Base-by-base conservation (phyloP, 1,284 basidiomycete species). In the Leccinum cinnamomeum region DNA sequence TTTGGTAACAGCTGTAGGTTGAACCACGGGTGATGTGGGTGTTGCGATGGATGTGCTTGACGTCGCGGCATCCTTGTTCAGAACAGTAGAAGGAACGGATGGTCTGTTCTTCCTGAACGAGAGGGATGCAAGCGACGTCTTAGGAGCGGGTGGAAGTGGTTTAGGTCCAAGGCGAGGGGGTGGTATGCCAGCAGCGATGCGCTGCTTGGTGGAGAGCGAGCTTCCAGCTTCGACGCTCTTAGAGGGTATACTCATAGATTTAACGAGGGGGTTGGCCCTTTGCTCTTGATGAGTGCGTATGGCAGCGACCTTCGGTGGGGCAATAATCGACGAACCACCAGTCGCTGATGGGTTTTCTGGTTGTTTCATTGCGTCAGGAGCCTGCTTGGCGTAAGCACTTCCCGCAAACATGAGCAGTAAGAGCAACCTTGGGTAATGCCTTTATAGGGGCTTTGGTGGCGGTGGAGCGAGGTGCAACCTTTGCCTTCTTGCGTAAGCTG, bases 121-220 rank as follows among this genome's bases (percentile, higher is more conserved):
- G 14, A 82, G 72, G n/a, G 64, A 44, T 41, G 65, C 56, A 16
- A 76, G 58, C n/a, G 71, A 60, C 50, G 62, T 72, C 61, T 72
- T 76, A 16, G 68, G 63, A 44, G 28, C 18, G 3, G 66, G 67
- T 25, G 77, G 63, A 51, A 71, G 67, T 3, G 74, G 63, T 25
- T 73, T 67, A 1, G 75, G 69, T 59, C 75, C 64, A 14, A 72
- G 67, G 33, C 72, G 62, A 20, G 71, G 70, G 12, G 74, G 75
- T 7, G 66, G 70, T 59, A 80, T 67, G n/a, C 75, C 75, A 55
- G 78, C 76, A 30, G 76, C 76, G 10, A 85, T 67, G 3, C 82
- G 78, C 56, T 82, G 79, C 65, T 85, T 85, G 1, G 83, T 85
- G 35, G 77, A 75, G 39, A 84, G 75, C 10, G 76, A 77, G 59